Base-by-base conservation (phyloP, 495 filamentous ascomycete genomes). In the Hypoxylon lenormandii region DNA sequence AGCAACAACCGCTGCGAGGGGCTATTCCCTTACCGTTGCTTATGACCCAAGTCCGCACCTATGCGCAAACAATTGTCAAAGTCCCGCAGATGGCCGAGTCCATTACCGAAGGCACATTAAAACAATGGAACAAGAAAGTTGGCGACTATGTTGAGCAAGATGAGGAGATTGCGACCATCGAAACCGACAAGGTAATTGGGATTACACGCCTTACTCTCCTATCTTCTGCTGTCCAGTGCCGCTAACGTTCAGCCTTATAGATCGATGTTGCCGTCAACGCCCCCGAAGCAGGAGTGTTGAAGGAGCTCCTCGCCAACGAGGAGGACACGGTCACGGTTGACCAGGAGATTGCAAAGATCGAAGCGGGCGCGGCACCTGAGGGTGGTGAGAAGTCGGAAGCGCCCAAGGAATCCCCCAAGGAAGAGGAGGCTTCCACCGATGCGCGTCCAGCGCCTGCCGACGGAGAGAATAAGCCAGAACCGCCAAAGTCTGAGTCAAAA, bases 1-100 rank as follows among this genome's bases (percentile, higher is more conserved):
- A 77, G 19, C 80, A 82, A 55, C 68, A 79, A 45, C 71, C 68
- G 15, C 49, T 76, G 45, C 71, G 72, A 70, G 61, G 73, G 63
- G 47, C 38, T 18, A 40, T 75, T 11, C 64, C 70, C 13, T 72
- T 85, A 57, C 78, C 82, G 46, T 13, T 80, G 13, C 81, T 79
- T 53, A 82, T 81, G 78, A 78, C 77, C 42, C 84, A 86, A 74
- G 80, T 86, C 45, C 81, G 83, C 45, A 80, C 60, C 62, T 87
- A 86, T 73, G 93, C 92, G 76, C 92, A 96, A 63, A 89, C 83
- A 57, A 80, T 94, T 50, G 88, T 98, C 77, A 95, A 97, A 81
- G 96, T 97, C 72, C 96, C 95, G 15, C 85, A 94, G 72, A 99
- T 99, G 95, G 95, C 95, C 56, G 95, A 99, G 78, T 99, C 96